A percentile compares a stretch with the other conserved stretches of the same genome.
Conservation (phyloP, 78 protist genomes). For the Mastigamoeba balamuthi region DNA sequence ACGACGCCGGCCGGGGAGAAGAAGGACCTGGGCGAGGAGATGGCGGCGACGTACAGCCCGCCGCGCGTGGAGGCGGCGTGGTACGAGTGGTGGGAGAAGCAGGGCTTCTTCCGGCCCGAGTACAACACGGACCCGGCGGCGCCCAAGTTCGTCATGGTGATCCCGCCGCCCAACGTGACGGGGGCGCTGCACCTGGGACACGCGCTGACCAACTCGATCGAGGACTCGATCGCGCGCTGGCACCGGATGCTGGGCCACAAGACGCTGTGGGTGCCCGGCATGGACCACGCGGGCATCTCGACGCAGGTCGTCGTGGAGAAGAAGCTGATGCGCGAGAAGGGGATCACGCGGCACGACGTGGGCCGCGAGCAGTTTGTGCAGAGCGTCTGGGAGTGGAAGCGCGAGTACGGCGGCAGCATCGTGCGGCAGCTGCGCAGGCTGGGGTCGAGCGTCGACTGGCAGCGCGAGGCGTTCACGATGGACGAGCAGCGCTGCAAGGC, state of each 20-base stretch:
- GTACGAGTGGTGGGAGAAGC: conserved; percentile 93
- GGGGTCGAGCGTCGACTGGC: conserved; percentile 97
- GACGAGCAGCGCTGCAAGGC: conserved; percentile 51
- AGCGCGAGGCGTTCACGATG: conserved; percentile 91
- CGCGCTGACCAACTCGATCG: conserved; percentile 88
- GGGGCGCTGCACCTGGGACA: conserved; percentile 98
- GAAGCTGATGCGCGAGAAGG: conserved; percentile 40
- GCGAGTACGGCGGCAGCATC: conserved; percentile 76
- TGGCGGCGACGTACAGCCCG: conserved; percentile 58
- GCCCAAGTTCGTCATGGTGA: conserved; percentile 66
- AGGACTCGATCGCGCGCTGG: conserved; percentile 78
- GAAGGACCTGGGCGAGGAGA: neutral
- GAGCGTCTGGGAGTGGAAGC: conserved; percentile 93
- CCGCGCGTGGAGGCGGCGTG: conserved; percentile 80
- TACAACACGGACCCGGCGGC: conserved; percentile 17
- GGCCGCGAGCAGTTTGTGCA: conserved; percentile 89
- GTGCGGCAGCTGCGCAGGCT: conserved; percentile 68
- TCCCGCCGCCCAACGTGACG: conserved; percentile 99
- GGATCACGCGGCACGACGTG: conserved; percentile 69
- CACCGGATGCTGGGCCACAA: conserved; percentile 87
- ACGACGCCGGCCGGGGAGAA: conserved; percentile 20
- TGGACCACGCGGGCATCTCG: conserved; percentile 96
- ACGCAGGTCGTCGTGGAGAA: conserved; percentile 91
- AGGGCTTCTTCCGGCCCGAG: conserved; percentile 74
- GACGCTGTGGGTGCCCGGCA: conserved; percentile 93